Base-by-base conservation (phyloP, 2,329 filamentous ascomycete genomes). In the Madurella fahalii region DNA sequence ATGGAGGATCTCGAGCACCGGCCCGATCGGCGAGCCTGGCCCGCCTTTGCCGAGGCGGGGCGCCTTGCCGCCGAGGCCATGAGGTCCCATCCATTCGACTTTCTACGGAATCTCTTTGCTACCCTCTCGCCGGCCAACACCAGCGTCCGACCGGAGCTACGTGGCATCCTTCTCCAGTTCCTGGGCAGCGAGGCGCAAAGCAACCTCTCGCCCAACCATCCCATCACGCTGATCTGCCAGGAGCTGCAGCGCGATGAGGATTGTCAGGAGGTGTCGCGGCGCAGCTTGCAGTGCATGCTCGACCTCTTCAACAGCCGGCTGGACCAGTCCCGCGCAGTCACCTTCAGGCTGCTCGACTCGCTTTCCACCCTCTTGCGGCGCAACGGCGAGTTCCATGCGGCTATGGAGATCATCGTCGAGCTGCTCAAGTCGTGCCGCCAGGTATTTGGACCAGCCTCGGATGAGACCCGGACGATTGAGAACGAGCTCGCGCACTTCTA, bases 311-410 rank as follows among this genome's bases (percentile, higher is more conserved):
- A 58, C 55, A 58, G 40, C 32, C 57, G 60, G 3, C 56, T 64
- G 20, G 55, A 58, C 13, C 57, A 57, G 30, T 63, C 60, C 7
- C 56, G 58, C 5, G 60, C 61, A 11, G 60, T 61, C 45, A 63
- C 63, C 12, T 61, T 61, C 57, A 64, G 63, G 41, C 58, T 64
- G 8, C 61, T 63, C n/a, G 60, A 64, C 57, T 63, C 63, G 12
- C 58, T 64, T 2, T 60, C 63, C 43, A 64, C 63, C 8, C 54
- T 64, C 15, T 52, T 64, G 17, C 58, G 61, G 34, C 60, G 63
- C 17, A 64, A 62, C 39, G 63, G 60, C 31, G 61, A 64, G 41
- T 60, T 61, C 20, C 56, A 61, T 2, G 58, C 63, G 3, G 61
- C 60, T 30, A 53, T 62, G 47, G 60, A 60, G 18, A 63, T 63